Conservation (phyloP, 208 protist genomes). For the Crithidia sp. region DNA sequence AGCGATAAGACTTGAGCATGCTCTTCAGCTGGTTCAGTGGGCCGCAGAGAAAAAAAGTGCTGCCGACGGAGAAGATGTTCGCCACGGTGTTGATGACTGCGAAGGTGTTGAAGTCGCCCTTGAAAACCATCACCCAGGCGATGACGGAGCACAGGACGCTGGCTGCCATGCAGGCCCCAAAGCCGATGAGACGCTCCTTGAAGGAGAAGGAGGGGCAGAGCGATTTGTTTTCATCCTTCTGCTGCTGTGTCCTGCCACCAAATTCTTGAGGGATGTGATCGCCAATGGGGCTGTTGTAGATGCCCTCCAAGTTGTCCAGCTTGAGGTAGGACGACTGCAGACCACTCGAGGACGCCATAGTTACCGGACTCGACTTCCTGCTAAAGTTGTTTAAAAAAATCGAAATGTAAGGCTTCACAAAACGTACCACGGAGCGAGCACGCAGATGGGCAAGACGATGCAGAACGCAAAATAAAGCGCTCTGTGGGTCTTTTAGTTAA, state of each 20-base stretch:
- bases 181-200: conserved; percentile 66
- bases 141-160: conserved; percentile 66
- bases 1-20: conserved; percentile 65
- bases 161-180: conserved; percentile 40
- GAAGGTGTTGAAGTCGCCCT: conserved; percentile 52
- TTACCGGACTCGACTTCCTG: background rate
- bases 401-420: background rate
- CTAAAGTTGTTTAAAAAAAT: conserved; percentile 1
- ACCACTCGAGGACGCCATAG: background rate
- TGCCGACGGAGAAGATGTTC: conserved; percentile 59
- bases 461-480: too few species aligned
- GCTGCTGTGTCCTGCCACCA: background rate
- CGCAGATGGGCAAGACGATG: too few species aligned
- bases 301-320: conserved; percentile 23
- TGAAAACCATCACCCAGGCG: conserved; percentile 65
- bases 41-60: conserved; percentile 74
- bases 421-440: too few species aligned
- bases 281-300: conserved; percentile 28
- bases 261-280: conserved; percentile 13
- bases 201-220: conserved; percentile 57
- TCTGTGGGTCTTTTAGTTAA: too few species aligned
- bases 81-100: conserved; percentile 64
- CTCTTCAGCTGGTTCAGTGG: conserved; percentile 63
- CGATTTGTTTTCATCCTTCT: conserved; percentile 26
- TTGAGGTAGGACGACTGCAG: conserved; percentile 35